phyloP scores from a whole-genome alignment of 2,329 filamentous ascomycete species.

The Aspergillus brunneoviolaceus region DNA sequence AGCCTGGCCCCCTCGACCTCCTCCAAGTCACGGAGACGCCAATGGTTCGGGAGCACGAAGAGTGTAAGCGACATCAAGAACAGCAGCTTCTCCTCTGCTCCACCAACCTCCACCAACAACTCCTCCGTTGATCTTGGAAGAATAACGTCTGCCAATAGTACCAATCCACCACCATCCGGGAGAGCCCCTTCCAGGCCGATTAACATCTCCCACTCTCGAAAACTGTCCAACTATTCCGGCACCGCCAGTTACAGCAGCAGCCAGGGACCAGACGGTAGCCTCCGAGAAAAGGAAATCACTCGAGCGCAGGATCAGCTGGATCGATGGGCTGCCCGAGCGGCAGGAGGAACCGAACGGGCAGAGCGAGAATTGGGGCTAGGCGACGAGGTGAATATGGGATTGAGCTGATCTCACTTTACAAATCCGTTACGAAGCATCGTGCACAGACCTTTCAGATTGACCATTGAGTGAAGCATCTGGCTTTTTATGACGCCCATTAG shows the following conservation, averaged over 20 bases:
- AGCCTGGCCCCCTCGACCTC: conserved; percentile 30
- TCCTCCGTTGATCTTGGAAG: conserved; percentile 24
- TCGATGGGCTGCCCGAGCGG: conserved; percentile 55
- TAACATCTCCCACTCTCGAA: conserved; percentile 31
- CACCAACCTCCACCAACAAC: conserved; percentile 20
- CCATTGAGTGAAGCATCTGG: background rate
- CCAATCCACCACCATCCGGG: conserved; percentile 14
- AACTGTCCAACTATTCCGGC: conserved; percentile 26
- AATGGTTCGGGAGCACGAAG: conserved; percentile 39
- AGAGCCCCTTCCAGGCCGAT: conserved; percentile 30
- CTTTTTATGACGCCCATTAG: background rate
- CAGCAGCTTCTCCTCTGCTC: conserved; percentile 22
- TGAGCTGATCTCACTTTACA: conserved; percentile 58
- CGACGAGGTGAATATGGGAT: conserved; percentile 79
- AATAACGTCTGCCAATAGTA: conserved; percentile 24
- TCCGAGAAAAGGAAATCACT: conserved; percentile 40
- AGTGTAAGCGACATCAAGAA: conserved; percentile 29
- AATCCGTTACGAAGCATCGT: background rate
- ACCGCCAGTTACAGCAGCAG: conserved; percentile 20
- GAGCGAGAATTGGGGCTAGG: conserved; percentile 70
- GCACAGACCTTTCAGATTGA: conserved; percentile 1
- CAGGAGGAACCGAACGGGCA: conserved; percentile 51
- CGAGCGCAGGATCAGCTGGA: conserved; percentile 50
- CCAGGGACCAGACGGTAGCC: conserved; percentile 27
- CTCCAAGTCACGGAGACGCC: conserved; percentile 34